A percentile compares a stretch with the other conserved stretches of the same genome.
These are phyloP conservation scores for Metschnikowia amazonensis DNA, from an alignment of 805 yeast species.

Conservation along the genomic window DNA sequence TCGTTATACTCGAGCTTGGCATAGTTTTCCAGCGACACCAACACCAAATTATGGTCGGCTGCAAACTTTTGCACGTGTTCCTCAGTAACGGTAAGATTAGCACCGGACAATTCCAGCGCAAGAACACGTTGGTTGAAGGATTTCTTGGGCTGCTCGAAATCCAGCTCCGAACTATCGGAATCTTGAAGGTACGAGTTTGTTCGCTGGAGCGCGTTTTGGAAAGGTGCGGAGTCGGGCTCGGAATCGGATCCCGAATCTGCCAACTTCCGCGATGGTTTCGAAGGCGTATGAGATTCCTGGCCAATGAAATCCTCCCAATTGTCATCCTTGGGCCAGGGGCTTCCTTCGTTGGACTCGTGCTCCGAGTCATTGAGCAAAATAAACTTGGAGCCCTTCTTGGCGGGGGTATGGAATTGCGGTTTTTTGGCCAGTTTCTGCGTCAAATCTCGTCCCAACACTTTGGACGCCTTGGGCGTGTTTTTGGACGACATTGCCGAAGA, in stretches of 20 bases:
- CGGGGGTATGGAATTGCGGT: conserved; percentile 26
- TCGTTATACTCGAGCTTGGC: conserved; percentile 28
- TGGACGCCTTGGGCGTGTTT: conserved; percentile 21
- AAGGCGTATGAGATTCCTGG: conserved; percentile 23
- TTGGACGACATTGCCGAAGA: conserved; percentile 18
- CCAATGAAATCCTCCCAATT: conserved; percentile 41
- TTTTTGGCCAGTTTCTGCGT: conserved; percentile 14
- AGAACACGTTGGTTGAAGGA: conserved; percentile 14
- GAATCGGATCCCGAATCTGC: conserved; percentile 14
- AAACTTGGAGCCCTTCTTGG: conserved; percentile 34
- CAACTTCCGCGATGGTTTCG: conserved; percentile 20
- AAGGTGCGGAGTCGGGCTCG: conserved; percentile 10
- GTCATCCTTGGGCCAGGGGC: conserved; percentile 18
- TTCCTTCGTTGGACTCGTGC: conserved; percentile 14
- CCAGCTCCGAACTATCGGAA: conserved; percentile 29
- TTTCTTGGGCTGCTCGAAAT: conserved; percentile 12
- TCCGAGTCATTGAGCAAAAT: conserved; percentile 27
- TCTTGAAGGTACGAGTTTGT: conserved; percentile 26
- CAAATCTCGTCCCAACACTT: conserved; percentile 11
- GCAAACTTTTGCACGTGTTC: conserved; percentile 34
- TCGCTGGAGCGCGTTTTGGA: conserved; percentile 10
- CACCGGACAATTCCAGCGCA: conserved; percentile 17
- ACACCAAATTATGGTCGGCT: conserved; percentile 27
- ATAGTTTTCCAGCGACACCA: conserved; percentile 31
- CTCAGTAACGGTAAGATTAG: conserved; percentile 15